Conservation (phyloP, 345 rosid species). For the Atalantia buxifolia region DNA sequence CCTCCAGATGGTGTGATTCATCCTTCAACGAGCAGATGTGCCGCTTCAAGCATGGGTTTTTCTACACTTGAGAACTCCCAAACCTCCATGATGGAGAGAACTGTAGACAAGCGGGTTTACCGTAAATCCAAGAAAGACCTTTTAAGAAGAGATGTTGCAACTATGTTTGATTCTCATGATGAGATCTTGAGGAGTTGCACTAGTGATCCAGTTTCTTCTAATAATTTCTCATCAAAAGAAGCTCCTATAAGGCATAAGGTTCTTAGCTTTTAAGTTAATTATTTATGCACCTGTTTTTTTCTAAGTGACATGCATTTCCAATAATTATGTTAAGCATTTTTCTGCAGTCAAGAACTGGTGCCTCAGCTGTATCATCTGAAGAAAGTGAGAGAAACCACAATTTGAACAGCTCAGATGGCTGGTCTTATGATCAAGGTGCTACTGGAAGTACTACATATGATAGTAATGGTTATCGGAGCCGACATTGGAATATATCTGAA, state of each 20-base stretch:
- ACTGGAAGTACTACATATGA: constrained; percentile 26
- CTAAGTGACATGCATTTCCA: constrained; percentile 1
- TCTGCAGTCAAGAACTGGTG: constrained; percentile 41
- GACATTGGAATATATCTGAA: constrained; percentile 20
- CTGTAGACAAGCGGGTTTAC: constrained; percentile 33
- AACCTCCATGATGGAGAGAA: constrained; percentile 39
- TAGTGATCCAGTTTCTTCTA: constrained; percentile 20
- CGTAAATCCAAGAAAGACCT: constrained; percentile 39
- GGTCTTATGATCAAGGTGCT: constrained; percentile 29
- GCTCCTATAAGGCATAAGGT: constrained; percentile 49
- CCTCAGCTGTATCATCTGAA: constrained; percentile 30
- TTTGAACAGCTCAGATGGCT: constrained; percentile 28
- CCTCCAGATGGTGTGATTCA: constrained; percentile 19
- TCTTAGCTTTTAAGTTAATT: constrained; percentile 5
- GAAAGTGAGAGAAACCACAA: constrained; percentile 32
- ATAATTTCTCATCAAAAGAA: constrained; percentile 27
- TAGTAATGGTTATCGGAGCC: constrained; percentile 26
- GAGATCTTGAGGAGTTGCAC: constrained; percentile 28
- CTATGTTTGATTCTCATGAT: constrained; percentile 28
- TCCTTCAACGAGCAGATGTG: constrained; percentile 24
- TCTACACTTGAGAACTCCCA: constrained; percentile 37
- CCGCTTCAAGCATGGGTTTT: constrained; percentile 25
- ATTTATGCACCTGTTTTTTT: background rate
- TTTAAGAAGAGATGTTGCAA: constrained; percentile 37
- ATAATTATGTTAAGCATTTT: constrained; percentile 9